Evolutionary conservation across 805 yeast genomes (phyloP).

Genomic region (Metschnikowia colocasiae): DNA sequence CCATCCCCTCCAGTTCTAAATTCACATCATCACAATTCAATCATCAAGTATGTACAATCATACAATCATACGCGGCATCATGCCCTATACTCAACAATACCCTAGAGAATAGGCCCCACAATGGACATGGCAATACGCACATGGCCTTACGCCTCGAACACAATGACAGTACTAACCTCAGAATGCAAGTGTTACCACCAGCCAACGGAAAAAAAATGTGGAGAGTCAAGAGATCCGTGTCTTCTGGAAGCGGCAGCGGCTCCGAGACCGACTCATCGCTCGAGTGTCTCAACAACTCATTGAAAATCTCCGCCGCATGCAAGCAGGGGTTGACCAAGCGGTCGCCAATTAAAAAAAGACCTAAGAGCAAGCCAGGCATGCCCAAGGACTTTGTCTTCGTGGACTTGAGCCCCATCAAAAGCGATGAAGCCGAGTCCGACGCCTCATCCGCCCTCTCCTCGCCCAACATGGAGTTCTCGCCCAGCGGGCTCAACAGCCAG

Average conservation of each 20-base stretch:
- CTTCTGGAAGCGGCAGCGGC: conserved; percentile 13
- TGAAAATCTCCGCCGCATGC: conserved; percentile 40
- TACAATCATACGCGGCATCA: not conserved
- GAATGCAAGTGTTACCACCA: conserved; percentile 33
- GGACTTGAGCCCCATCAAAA: conserved; percentile 41
- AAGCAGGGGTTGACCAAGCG: conserved; percentile 32
- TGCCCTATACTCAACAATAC: not conserved
- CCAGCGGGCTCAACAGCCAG: conserved; percentile 3
- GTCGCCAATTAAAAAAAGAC: conserved; percentile 39
- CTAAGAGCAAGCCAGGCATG: conserved; percentile 43
- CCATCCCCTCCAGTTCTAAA: not conserved
- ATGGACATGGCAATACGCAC: not conserved
- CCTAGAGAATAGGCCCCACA: not conserved
- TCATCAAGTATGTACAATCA: conserved; percentile 6
- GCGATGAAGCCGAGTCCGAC: conserved; percentile 22
- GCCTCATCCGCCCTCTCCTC: conserved; percentile 15
- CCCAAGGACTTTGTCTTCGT: conserved; percentile 45
- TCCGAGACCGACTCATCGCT: conserved; percentile 23
- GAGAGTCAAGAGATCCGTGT: conserved; percentile 37
- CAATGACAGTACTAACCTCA: not conserved
- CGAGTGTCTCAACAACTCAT: conserved; percentile 42
- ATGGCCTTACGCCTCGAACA: too few species aligned
- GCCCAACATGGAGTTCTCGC: conserved; percentile 8
- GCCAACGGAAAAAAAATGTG: conserved; percentile 44
- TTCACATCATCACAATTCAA: not conserved